Evolutionary conservation across 2,329 filamentous ascomycete genomes (phyloP).

Genomic region (Pyrenophora seminiperda): DNA sequence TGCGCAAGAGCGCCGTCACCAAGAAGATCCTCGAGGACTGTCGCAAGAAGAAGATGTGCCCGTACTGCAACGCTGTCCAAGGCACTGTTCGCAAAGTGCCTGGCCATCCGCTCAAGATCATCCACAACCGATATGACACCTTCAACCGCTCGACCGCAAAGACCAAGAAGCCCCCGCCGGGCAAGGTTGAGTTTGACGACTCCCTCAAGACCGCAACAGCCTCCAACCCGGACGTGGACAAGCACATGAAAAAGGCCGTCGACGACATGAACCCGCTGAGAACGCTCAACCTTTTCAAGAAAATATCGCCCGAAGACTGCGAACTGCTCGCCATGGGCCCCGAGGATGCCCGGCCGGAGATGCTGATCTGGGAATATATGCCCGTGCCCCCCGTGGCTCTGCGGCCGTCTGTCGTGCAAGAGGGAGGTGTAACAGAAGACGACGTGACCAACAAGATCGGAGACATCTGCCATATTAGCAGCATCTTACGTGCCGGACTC

Average conservation of each 20-base stretch:
- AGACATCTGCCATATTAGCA: conserved; percentile 92
- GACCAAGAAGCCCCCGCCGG: conserved; percentile 80
- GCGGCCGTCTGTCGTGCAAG: conserved; percentile 89
- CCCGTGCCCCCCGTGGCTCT: conserved; percentile 94
- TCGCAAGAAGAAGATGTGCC: conserved; percentile 82
- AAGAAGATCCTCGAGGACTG: conserved; percentile 91
- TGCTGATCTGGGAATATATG: conserved; percentile 97
- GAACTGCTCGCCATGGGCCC: conserved; percentile 90
- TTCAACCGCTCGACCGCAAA: conserved; percentile 88
- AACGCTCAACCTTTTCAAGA: conserved; percentile 88
- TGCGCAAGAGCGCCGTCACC: conserved; percentile 79
- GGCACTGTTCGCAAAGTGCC: conserved; percentile 91
- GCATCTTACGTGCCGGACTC: conserved; percentile 80
- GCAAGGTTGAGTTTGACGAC: conserved; percentile 82
- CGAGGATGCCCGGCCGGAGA: conserved; percentile 85
- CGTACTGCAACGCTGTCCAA: conserved; percentile 80
- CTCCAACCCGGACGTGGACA: conserved; percentile 81
- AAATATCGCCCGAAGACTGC: conserved; percentile 82
- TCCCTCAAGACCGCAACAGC: conserved; percentile 82
- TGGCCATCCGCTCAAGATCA: conserved; percentile 81
- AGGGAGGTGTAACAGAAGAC: conserved; percentile 91
- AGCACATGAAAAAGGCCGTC: conserved; percentile 87
- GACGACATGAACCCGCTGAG: conserved; percentile 91
- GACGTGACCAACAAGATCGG: conserved; percentile 96
- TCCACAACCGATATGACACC: conserved; percentile 87